These are phyloP conservation scores for Caloboletus inedulis DNA, from an alignment of 1,284 basidiomycete genomes.

Conservation along the genomic window DNA sequence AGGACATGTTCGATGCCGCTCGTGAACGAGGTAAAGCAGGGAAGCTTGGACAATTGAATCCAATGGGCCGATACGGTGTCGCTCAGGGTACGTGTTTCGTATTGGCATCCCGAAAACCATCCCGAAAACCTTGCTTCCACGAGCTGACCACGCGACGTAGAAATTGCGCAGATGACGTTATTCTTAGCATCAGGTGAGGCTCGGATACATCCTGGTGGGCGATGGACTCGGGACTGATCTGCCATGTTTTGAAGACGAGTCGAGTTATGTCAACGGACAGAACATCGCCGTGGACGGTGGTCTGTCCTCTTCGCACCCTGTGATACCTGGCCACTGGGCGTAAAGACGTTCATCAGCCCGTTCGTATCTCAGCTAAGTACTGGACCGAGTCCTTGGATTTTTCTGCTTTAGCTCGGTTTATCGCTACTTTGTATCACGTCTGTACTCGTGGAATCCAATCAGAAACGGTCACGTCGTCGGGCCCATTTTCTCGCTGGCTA, in stretches of 20 bases:
- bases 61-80: conserved; percentile 76
- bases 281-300: conserved; percentile 87
- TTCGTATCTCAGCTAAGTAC: neutral
- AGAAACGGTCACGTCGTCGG: too few species aligned
- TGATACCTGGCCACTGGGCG: conserved; percentile 37
- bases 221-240: conserved; percentile 14
- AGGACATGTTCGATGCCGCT: conserved; percentile 70
- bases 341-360: conserved; percentile 13
- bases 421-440: neutral
- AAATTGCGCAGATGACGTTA: conserved; percentile 80
- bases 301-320: conserved; percentile 59
- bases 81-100: conserved; percentile 55
- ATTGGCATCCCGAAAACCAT: neutral
- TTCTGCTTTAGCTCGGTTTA: neutral
- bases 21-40: conserved; percentile 65
- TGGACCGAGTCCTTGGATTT: too few species aligned
- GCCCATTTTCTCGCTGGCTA: too few species aligned
- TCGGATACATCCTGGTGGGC: neutral
- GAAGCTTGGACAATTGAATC: conserved; percentile 87
- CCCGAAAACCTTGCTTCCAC: conserved; percentile 11
- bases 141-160: conserved; percentile 37
- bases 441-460: too few species aligned
- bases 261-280: conserved; percentile 92
- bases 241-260: conserved; percentile 58
- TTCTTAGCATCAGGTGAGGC: conserved; percentile 83